Evolutionary conservation across 2,329 filamentous ascomycete species (phyloP), one percentile per base, ranked within the genome.

Genomic region (Nothophaeocryptopus gaeumannii): DNA sequence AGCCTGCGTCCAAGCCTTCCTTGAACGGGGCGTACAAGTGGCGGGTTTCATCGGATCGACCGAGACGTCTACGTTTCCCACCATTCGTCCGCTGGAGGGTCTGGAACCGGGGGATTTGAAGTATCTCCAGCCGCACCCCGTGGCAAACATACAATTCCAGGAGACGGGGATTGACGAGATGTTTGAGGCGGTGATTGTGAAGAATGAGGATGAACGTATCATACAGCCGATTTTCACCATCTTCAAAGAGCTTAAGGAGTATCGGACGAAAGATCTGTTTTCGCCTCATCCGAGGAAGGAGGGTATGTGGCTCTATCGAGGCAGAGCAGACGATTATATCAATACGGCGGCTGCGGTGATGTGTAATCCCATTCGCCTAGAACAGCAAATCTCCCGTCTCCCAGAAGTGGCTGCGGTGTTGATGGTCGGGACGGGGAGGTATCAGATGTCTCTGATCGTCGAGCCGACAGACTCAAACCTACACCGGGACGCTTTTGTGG

Each of bases 391-490:
- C 7, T 48, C 36, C 8, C 73, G 77, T 37, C 68, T 67, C n/a
- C 67, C 71, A 36, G 64, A 59, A 2, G 76, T 80, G 54, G 73
- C 79, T 56, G 66, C 77, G 0, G 72, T 70, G 0, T 57, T 80
- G 2, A 63, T 80, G 3, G 52, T 80, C 31, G 79, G 56, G 10
- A 45, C 46, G 12, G 53, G 43, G 9, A 45, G 48, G 29, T 30
- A 20, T 37, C 51, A 47, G 29, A 50, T 42, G 8, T 50, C 49
- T 2, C 41, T 54, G 7, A 38, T 55, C 1, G 26, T 56, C 2
- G 53, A 58, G 36, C 45, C 45, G 16, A 12, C 40, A 40, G 16
- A 46, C 10, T 12, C 30, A 34, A 26, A n/a, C n/a, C 20, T 7
- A 26, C 20, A 26, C 7, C 20, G 20, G 20, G 20, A 26, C n/a